Base-by-base conservation (phyloP, 768 basidiomycete genomes). In the Trametes elegans region DNA sequence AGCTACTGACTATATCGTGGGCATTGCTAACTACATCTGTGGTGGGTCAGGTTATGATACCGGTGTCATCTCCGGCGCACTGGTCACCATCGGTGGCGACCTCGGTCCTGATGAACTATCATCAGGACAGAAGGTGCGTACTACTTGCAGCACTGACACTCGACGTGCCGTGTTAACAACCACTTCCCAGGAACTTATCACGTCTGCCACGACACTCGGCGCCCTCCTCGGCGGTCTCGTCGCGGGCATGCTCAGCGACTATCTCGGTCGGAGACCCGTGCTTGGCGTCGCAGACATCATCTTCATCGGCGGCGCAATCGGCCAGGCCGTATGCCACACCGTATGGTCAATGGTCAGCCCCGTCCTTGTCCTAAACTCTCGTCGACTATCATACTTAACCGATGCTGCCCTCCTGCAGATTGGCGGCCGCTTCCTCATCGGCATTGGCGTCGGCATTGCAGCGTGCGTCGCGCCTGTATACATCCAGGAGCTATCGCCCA, bases 401-500 rank as follows among this genome's bases (percentile, higher is more conserved):
- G n/a, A 2, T 18, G 11, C n/a, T 24, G 9, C 29, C 21, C 32
- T 38, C 14, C 11, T 23, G 1, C 53, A 86, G 83, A 81, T 90
- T 39, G 83, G 80, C 7, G 81, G 88, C 16, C 79, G 88, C 18
- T 88, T 93, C 69, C 68, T 91, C 48, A 83, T 91, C 52, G 90
- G 89, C 11, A 65, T 82, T 26, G 88, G 85, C 16, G 88, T 90
- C 1, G 88, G 88, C 2, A 70, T 88, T 1, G 89, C 90, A 16
- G 81, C 86, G 4, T 89, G 89, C 59, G 80, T 90, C 47, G 87
- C 89, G 0, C 88, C 90, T 9, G 75, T 92, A 5, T 91, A 92
- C 66, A 90, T 93, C 45, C 88, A 90, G 65, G 90, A 93, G 68
- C 77, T 92, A 19, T 83, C 88, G 0, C 89, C 88, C 0, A 89